These are phyloP conservation scores for Ulota crispa DNA, from an alignment of 225 moss, liverwort and hornwort species.

Conservation along the genomic window DNA sequence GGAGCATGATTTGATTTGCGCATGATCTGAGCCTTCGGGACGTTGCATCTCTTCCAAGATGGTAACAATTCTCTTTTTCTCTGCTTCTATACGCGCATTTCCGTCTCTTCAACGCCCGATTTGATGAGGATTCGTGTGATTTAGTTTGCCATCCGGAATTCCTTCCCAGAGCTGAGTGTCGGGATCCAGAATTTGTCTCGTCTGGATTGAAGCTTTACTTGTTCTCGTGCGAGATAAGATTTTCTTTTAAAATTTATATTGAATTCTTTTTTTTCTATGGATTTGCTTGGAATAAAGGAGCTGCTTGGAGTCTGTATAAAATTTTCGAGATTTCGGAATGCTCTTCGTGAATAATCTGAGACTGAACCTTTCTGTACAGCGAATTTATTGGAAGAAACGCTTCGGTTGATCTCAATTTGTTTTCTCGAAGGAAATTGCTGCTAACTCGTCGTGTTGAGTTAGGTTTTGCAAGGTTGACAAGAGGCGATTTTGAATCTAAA, in stretches of 20 bases:
- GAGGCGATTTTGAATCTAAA: not conserved
- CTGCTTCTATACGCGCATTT: not conserved
- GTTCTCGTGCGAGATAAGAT: not conserved
- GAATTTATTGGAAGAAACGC: not conserved
- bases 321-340: not conserved
- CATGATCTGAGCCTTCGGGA: slow-evolving; percentile 20
- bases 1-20: slow-evolving; percentile 18
- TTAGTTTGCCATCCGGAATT: not conserved
- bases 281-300: not conserved
- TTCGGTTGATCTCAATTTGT: not conserved
- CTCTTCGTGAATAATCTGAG: not conserved
- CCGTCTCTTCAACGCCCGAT: not conserved
- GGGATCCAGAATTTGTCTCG: not conserved
- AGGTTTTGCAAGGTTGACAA: slow-evolving; percentile 17
- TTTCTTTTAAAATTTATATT: not conserved
- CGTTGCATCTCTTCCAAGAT: slow-evolving; percentile 21
- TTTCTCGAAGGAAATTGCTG: not conserved
- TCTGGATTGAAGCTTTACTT: not conserved
- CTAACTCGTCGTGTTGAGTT: not conserved
- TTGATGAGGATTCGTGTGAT: slow-evolving; percentile 9
- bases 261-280: not conserved
- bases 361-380: not conserved
- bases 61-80: not conserved
- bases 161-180: not conserved
- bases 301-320: not conserved